Evolutionary conservation across 805 yeast genomes (phyloP).

Genomic region (Yarrowia keelungensis): DNA sequence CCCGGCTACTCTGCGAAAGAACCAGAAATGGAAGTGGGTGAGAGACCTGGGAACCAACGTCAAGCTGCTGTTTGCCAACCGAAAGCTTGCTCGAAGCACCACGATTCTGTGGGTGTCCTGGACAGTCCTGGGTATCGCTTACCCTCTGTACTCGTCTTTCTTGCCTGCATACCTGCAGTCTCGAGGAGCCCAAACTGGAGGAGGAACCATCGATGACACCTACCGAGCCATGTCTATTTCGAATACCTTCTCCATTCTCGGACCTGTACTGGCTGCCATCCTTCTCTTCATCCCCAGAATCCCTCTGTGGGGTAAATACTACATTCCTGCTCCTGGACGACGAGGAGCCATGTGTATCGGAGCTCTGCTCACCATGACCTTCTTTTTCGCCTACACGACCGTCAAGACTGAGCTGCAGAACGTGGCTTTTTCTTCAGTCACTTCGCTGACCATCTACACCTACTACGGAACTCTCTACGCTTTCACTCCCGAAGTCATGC

Average conservation of each 20-base stretch:
- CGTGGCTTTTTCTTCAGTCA: slow-evolving; percentile 58
- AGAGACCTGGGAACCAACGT: slow-evolving; percentile 25
- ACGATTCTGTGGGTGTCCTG: slow-evolving; percentile 52
- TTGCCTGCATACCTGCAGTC: slow-evolving; percentile 50
- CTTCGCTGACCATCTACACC: slow-evolving; percentile 58
- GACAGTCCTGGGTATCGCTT: slow-evolving; percentile 65
- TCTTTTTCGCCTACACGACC: slow-evolving; percentile 68
- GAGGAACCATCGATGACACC: slow-evolving; percentile 44
- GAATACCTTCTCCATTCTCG: slow-evolving; percentile 58
- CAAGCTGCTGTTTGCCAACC: slow-evolving; percentile 33
- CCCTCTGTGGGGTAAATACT: slow-evolving; percentile 46
- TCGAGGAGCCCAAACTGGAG: slow-evolving; percentile 55
- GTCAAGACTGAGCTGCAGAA: slow-evolving; percentile 62
- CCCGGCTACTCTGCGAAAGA: not conserved
- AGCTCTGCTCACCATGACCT: slow-evolving; percentile 61
- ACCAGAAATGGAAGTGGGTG: slow-evolving; percentile 23
- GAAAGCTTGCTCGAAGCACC: slow-evolving; percentile 13
- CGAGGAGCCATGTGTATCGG: slow-evolving; percentile 64
- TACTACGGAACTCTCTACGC: slow-evolving; percentile 69
- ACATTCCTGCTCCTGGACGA: slow-evolving; percentile 50
- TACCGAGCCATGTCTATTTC: slow-evolving; percentile 51
- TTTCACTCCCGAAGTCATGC: slow-evolving; percentile 70
- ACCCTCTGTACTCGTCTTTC: slow-evolving; percentile 51
- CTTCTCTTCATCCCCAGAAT: slow-evolving; percentile 26
- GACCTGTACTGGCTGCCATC: slow-evolving; percentile 51